Base-by-base conservation (phyloP, 805 yeast species). In the Saturnispora ahearnii region DNA sequence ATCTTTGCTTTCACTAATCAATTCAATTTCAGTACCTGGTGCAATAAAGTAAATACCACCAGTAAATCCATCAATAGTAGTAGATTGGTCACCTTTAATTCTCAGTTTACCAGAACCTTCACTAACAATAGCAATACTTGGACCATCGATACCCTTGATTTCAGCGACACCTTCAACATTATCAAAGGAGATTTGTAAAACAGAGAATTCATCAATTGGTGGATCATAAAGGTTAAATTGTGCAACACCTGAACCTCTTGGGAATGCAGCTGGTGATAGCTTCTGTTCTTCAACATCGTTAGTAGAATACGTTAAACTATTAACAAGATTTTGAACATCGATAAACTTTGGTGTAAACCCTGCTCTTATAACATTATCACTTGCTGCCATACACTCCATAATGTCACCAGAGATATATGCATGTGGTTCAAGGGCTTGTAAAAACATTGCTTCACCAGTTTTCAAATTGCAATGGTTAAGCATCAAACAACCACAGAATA, bases 281-380 rank as follows among this genome's bases (percentile, higher is more conserved):
- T 88, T 89, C 73, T 93, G 99, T 64, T 89, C 89, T 58, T 82
- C 89, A 46, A 91, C 96, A 24, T 95, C 81, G 49, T 86, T 95
- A 60, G 85, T 85, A 28, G 86, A 75, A 66, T 91, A 93, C 3
- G 96, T 90, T 65, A 93, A 79, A 93, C 87, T 87, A 48, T 77
- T 79, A 41, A 93, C 97, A 63, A 93, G 78, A 61, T 85, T 88
- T 52, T 81, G 69, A 53, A 93, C 98, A 67, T 93, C 99, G 71
- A 91, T 93, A 73, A 91, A 93, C 68, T 93, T 93, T 54, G 99
- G 99, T n/a, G 99, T 93, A 74, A 93, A 93, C 12, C 99, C 99
- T 4, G 97, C 96, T 67, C 99, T 81, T 45, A 93, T 97, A 51
- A 93, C 99, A 62, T 93, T 93, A 67, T 93, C 99, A 38, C 95